A percentile compares a stretch with the other conserved stretches of the same genome.
Conservation (phyloP, 1,284 basidiomycete species). For the Ustilago cynodontis region DNA sequence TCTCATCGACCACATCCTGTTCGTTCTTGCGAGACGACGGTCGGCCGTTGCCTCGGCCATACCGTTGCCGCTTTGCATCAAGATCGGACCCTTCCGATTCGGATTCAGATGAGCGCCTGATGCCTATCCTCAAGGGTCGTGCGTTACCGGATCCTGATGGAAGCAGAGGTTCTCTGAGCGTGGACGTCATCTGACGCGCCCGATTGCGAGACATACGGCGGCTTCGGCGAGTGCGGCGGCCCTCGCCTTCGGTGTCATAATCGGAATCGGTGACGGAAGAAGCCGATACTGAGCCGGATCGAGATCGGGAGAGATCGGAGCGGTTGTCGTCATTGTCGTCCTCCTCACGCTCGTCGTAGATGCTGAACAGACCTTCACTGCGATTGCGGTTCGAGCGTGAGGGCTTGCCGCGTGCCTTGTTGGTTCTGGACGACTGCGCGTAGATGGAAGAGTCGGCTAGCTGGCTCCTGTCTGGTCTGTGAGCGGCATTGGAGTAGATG, state of each 20-base stretch:
- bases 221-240: constrained; percentile 25
- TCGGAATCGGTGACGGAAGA: constrained; percentile 52
- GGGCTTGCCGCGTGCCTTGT: constrained; percentile 28
- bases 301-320: constrained; percentile 45
- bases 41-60: constrained; percentile 4
- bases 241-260: constrained; percentile 41
- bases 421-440: constrained; percentile 12
- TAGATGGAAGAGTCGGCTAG: constrained; percentile 33
- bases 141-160: constrained; percentile 34
- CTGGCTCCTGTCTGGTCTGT: constrained; percentile 14
- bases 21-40: constrained; percentile 8
- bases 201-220: constrained; percentile 45
- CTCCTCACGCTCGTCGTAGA: constrained; percentile 41
- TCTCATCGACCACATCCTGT: constrained; percentile 29
- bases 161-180: constrained; percentile 48
- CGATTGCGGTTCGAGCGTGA: constrained; percentile 14
- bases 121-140: constrained; percentile 18
- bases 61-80: constrained; percentile 19
- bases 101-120: constrained; percentile 20
- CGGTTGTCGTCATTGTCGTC: constrained; percentile 28
- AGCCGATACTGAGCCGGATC: constrained; percentile 41
- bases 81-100: constrained; percentile 32
- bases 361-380: constrained; percentile 34
- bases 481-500: constrained; percentile 21
- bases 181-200: constrained; percentile 47